These are phyloP conservation scores for Alternaria brassicae DNA, from an alignment of 2,329 filamentous ascomycete species.

Conservation along the genomic window DNA sequence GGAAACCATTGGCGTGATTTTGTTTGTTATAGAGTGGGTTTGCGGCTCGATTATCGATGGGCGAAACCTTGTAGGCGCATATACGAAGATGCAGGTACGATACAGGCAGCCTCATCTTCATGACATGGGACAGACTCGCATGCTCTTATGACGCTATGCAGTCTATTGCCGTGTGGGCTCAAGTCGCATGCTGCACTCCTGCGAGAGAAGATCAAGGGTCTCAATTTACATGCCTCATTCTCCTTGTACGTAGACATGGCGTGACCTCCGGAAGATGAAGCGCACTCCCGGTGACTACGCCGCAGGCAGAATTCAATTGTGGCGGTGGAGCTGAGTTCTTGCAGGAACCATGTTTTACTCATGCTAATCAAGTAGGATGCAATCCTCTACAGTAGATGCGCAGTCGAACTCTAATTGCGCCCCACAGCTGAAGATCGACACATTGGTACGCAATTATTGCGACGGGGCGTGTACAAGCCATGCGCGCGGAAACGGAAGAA, in stretches of 20 bases:
- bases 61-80: slow-evolving; percentile 7
- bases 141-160: not conserved
- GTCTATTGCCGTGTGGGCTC: not conserved
- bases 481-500: not conserved
- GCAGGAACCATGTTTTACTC: not conserved
- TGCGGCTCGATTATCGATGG: not conserved
- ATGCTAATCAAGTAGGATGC: not conserved
- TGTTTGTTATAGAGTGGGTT: not conserved
- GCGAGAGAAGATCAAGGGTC: not conserved
- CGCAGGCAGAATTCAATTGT: not conserved
- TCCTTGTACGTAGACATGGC: not conserved
- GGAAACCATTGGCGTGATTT: not conserved
- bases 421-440: not conserved
- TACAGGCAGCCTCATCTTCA: not conserved
- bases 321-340: not conserved
- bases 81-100: slow-evolving; percentile 9
- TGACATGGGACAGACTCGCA: not conserved
- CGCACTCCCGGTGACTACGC: not conserved
- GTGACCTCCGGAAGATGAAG: not conserved
- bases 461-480: not conserved
- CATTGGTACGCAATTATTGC: not conserved
- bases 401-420: not conserved
- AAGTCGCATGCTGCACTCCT: not conserved
- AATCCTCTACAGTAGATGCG: not conserved
- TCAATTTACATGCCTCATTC: not conserved